Conservation (phyloP, 1,284 basidiomycete species). For the Mycosarcoma mackinlayi region DNA sequence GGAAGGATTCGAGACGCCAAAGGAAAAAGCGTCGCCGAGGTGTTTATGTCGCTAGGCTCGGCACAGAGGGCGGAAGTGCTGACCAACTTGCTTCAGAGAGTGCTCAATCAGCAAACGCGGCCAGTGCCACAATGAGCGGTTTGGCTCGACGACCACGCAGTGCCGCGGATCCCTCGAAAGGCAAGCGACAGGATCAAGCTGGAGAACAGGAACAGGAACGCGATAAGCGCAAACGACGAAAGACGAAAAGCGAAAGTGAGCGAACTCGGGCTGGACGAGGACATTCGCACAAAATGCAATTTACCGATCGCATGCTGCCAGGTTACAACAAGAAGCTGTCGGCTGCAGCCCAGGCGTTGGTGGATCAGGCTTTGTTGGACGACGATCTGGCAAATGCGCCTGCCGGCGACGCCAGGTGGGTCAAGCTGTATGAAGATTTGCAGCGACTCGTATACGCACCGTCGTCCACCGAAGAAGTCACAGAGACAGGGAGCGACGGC, state of each 20-base stretch:
- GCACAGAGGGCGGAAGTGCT: conserved; percentile 85
- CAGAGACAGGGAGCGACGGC: neutral
- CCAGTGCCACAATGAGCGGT: conserved; percentile 26
- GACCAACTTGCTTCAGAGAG: conserved; percentile 86
- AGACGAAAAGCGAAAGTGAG: conserved; percentile 2
- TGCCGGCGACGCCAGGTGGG: conserved; percentile 24
- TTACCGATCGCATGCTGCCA: conserved; percentile 10
- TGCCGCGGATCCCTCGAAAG: conserved; percentile 3
- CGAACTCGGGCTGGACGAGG: too few species aligned
- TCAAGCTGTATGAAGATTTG: conserved; percentile 20
- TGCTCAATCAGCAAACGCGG: conserved; percentile 71
- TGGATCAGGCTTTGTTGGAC: conserved; percentile 26
- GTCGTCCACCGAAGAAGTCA: neutral
- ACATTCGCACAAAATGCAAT: too few species aligned
- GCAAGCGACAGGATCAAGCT: neutral
- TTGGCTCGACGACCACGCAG: neutral
- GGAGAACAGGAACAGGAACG: neutral
- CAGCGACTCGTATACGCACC: conserved; percentile 8
- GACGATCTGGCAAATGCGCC: conserved; percentile 14
- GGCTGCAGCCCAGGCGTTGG: conserved; percentile 22
- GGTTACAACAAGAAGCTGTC: conserved; percentile 14
- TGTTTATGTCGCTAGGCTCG: conserved; percentile 83
- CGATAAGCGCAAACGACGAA: neutral
- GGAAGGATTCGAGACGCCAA: conserved; percentile 67
- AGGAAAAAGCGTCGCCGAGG: conserved; percentile 71